phyloP scores from a whole-genome alignment of 805 yeast species.

The Saturnispora dispora region DNA sequence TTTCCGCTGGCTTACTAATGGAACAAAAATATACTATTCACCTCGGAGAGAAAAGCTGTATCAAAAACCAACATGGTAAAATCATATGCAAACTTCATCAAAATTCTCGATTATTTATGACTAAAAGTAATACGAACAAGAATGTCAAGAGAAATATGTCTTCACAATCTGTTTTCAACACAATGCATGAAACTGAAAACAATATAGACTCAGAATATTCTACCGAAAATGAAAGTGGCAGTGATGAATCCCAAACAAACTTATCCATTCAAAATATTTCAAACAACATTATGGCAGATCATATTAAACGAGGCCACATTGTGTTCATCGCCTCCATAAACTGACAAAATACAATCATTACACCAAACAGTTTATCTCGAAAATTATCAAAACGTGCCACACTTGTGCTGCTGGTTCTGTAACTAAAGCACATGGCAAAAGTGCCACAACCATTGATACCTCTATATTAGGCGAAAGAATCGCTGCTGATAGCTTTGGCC shows the following conservation, averaged over 20 bases:
- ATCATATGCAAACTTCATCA: neutral
- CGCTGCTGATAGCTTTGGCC: neutral
- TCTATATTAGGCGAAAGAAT: neutral
- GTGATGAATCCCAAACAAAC: neutral
- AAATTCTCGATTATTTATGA: neutral
- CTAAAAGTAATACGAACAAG: neutral
- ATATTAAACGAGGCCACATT: neutral
- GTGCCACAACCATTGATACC: neutral
- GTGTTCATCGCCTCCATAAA: neutral
- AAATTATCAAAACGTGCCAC: neutral
- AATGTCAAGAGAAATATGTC: neutral
- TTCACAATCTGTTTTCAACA: neutral
- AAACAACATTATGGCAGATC: neutral
- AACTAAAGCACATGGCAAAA: neutral
- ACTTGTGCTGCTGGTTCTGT: neutral
- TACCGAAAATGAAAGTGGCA: neutral
- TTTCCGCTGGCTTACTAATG: neutral
- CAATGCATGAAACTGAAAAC: neutral
- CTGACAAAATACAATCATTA: neutral
- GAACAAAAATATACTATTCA: neutral
- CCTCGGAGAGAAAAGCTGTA: neutral
- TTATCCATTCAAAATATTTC: neutral
- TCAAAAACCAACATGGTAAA: neutral
- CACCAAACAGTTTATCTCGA: neutral
- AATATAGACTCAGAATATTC: neutral